phyloP scores from a whole-genome alignment of 1,139 yeast species.

The Candida tetrigidarum region DNA sequence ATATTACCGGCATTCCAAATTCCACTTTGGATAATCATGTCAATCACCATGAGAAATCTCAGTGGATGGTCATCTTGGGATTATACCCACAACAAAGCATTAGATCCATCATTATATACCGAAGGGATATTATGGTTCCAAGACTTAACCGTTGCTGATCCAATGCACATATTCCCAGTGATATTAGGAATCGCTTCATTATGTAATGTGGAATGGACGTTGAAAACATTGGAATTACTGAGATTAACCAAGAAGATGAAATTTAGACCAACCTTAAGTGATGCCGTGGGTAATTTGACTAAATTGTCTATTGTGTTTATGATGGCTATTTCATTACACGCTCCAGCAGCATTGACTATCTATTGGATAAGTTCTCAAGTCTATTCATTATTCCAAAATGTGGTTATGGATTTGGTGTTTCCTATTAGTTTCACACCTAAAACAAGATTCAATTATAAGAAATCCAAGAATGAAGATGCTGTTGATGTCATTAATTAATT shows the following conservation, averaged over 20 bases:
- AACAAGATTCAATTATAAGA: constrained; percentile 22
- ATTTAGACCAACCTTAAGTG: constrained; percentile 63
- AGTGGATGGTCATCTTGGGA: constrained; percentile 73
- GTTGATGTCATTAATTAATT: constrained; percentile 4
- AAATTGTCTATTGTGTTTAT: constrained; percentile 77
- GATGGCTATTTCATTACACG: constrained; percentile 85
- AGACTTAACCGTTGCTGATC: constrained; percentile 66
- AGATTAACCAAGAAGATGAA: constrained; percentile 42
- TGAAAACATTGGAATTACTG: constrained; percentile 57
- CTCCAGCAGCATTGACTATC: constrained; percentile 77
- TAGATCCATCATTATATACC: constrained; percentile 55
- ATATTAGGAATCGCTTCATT: constrained; percentile 71
- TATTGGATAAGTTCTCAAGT: constrained; percentile 89
- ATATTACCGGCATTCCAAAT: constrained; percentile 78
- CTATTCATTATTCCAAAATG: constrained; percentile 75
- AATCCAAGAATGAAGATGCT: constrained; percentile 5
- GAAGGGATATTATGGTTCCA: constrained; percentile 66
- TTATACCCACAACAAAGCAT: constrained; percentile 46
- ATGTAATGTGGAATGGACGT: constrained; percentile 78
- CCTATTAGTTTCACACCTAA: constrained; percentile 62
- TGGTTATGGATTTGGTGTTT: constrained; percentile 66
- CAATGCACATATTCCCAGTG: constrained; percentile 67
- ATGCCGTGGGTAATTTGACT: constrained; percentile 63
- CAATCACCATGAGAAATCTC: constrained; percentile 73
- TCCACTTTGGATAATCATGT: constrained; percentile 86